Percentiles rank a stretch among this genome's conserved stretches.
phyloP scores from a whole-genome alignment of 2,329 filamentous ascomycete species.

The Cytospora mali region DNA sequence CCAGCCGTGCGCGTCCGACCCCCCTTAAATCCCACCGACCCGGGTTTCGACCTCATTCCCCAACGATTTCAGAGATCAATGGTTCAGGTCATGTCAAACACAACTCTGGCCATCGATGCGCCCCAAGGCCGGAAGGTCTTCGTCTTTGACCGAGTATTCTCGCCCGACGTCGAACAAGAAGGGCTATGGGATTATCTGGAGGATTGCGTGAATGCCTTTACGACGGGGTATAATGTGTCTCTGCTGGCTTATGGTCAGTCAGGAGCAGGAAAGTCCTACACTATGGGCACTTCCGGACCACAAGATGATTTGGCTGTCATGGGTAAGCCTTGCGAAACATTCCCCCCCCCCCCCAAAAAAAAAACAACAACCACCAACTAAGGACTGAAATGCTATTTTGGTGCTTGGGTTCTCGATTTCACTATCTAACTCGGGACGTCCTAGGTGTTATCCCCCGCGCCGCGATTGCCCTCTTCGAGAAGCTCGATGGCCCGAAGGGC shows the following conservation, averaged over 20 bases:
- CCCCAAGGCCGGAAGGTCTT: conserved; percentile 93
- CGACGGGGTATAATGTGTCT: conserved; percentile 98
- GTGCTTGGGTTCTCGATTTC: conserved; percentile 2
- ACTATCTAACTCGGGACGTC: conserved; percentile 26
- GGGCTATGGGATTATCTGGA: conserved; percentile 93
- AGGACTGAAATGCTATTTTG: neutral
- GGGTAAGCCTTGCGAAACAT: conserved; percentile 61
- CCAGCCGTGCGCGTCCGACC: conserved; percentile 93
- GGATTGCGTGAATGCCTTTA: conserved; percentile 86
- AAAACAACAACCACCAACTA: too few relatives aligned
- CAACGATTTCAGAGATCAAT: conserved; percentile 93
- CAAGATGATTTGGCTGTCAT: conserved; percentile 71
- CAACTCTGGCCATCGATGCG: conserved; percentile 84
- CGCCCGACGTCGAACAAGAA: conserved; percentile 79
- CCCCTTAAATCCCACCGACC: conserved; percentile 78
- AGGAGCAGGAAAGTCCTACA: conserved; percentile 96
- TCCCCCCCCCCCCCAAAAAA: neutral
- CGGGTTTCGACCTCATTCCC: conserved; percentile 91
- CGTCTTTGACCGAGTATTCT: conserved; percentile 94
- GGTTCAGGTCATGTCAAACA: conserved; percentile 85
- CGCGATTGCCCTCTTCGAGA: conserved; percentile 83
- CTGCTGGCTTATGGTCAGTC: conserved; percentile 97
- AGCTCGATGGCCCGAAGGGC: conserved; percentile 63
- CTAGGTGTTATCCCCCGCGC: conserved; percentile 94
- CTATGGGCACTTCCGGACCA: conserved; percentile 94